Percentiles rank a stretch among this genome's conserved stretches.
phyloP scores from a whole-genome alignment of 1,139 yeast genomes.

The Kodamaea anthophila region DNA sequence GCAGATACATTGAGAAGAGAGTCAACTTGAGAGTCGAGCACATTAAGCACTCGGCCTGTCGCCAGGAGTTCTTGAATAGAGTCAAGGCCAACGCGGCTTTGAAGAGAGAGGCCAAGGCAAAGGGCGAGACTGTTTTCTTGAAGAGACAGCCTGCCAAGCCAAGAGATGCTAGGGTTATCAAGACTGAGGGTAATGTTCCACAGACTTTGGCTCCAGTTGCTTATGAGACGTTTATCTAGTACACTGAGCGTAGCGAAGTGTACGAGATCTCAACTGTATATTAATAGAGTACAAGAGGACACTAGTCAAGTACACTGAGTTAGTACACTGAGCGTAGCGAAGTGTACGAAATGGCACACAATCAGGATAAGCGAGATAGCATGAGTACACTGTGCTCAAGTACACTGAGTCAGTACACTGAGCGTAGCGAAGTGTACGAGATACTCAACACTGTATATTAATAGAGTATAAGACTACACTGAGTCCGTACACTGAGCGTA shows the following conservation, averaged over 20 bases:
- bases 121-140: conserved; percentile 85
- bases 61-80: conserved; percentile 98
- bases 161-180: conserved; percentile 83
- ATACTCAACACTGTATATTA: too few species aligned
- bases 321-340: too few species aligned
- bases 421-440: too few species aligned
- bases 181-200: conserved; percentile 76
- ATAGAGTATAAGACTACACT: too few species aligned
- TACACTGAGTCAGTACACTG: too few species aligned
- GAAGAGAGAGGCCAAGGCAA: conserved; percentile 91
- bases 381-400: too few species aligned
- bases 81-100: conserved; percentile 94
- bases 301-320: too few species aligned
- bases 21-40: conserved; percentile 98
- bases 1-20: conserved; percentile 99
- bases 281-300: neutral
- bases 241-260: conserved; percentile 2
- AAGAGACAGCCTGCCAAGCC: conserved; percentile 99
- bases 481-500: too few species aligned
- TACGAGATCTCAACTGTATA: too few species aligned
- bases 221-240: conserved; percentile 96
- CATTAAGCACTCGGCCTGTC: conserved; percentile 99
- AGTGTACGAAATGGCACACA: too few species aligned
- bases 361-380: too few species aligned
- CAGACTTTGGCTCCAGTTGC: conserved; percentile 99